Percentiles rank a stretch among this genome's conserved stretches.
Evolutionary conservation across 192 early-diverging fungal species (phyloP).

Genomic region (Coemansia sp.): DNA sequence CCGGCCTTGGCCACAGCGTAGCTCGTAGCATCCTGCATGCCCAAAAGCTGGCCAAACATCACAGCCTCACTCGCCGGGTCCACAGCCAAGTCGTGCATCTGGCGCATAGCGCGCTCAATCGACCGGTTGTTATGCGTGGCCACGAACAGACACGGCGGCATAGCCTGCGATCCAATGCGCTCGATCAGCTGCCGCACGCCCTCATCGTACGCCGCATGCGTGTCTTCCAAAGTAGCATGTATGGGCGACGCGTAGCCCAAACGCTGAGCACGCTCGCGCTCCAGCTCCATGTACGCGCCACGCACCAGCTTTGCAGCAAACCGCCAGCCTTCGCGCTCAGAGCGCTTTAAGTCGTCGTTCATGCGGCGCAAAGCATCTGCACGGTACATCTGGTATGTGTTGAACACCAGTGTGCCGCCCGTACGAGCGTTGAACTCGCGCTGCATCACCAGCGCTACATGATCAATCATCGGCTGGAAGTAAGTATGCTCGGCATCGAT

Average conservation of each 20-base stretch:
- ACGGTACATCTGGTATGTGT: slow-evolving; percentile 97
- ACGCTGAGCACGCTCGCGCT: slow-evolving; percentile 65
- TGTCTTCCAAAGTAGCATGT: slow-evolving; percentile 70
- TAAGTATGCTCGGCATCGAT: slow-evolving; percentile 94
- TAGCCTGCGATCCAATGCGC: slow-evolving; percentile 54
- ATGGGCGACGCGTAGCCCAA: slow-evolving; percentile 78
- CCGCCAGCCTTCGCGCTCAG: slow-evolving; percentile 67
- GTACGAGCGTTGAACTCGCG: slow-evolving; percentile 61
- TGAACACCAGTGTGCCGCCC: slow-evolving; percentile 73
- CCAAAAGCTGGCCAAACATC: slow-evolving; percentile 89
- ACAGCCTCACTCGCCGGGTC: slow-evolving; percentile 60
- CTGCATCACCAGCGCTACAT: slow-evolving; percentile 68
- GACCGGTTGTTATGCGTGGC: slow-evolving; percentile 90
- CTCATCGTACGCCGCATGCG: slow-evolving; percentile 79
- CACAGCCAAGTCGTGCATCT: slow-evolving; percentile 61
- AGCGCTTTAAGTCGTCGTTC: slow-evolving; percentile 60
- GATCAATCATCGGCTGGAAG: slow-evolving; percentile 91
- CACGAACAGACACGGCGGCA: slow-evolving; percentile 68
- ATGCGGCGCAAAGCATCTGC: slow-evolving; percentile 64
- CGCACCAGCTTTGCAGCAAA: slow-evolving; percentile 89
- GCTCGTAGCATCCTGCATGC: slow-evolving; percentile 90
- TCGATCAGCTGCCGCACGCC: slow-evolving; percentile 71
- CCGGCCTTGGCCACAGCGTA: slow-evolving; percentile 74
- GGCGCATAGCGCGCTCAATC: slow-evolving; percentile 58
- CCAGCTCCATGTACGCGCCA: slow-evolving; percentile 78